phyloP scores from a whole-genome alignment of 805 yeast genomes.

The Metschnikowia hibisci region DNA sequence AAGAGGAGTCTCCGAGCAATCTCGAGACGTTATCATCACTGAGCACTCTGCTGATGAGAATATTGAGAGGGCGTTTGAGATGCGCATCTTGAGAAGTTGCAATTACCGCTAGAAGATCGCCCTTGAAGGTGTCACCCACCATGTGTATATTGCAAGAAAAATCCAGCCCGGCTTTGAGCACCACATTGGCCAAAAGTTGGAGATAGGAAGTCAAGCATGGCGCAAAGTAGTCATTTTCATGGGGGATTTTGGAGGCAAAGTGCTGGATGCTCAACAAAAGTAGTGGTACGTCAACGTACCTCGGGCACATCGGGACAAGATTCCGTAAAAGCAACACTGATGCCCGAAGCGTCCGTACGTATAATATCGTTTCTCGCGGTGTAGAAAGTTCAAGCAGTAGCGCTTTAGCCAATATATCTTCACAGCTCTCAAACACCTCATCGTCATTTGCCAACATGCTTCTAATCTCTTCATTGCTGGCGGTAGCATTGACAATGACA shows the following conservation, averaged over 20 bases:
- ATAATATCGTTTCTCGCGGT: conserved; percentile 4
- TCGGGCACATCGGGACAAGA: conserved; percentile 29
- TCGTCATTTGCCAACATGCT: conserved; percentile 1
- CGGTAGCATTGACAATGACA: conserved; percentile 1
- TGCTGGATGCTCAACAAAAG: conserved; percentile 10
- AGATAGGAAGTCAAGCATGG: conserved; percentile 12
- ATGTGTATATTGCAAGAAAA: conserved; percentile 1
- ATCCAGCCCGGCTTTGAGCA: conserved; percentile 1
- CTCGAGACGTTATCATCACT: neutral
- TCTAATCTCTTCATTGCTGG: conserved; percentile 1
- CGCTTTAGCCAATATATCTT: conserved; percentile 9
- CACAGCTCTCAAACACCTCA: conserved; percentile 5
- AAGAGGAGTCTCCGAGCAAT: neutral
- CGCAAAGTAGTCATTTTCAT: conserved; percentile 1
- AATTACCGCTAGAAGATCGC: conserved; percentile 1
- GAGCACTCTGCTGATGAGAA: conserved; percentile 5
- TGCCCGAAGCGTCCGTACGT: conserved; percentile 43
- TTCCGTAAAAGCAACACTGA: conserved; percentile 47
- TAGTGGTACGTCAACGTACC: conserved; percentile 5
- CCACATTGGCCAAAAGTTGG: conserved; percentile 15
- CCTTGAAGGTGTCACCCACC: conserved; percentile 6
- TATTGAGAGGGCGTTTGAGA: conserved; percentile 9
- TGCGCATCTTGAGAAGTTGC: neutral
- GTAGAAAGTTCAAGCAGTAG: conserved; percentile 5
- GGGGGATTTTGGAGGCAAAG: conserved; percentile 3